Conservation (phyloP, 2,329 filamentous ascomycete species). For the Myotisia sp. region DNA sequence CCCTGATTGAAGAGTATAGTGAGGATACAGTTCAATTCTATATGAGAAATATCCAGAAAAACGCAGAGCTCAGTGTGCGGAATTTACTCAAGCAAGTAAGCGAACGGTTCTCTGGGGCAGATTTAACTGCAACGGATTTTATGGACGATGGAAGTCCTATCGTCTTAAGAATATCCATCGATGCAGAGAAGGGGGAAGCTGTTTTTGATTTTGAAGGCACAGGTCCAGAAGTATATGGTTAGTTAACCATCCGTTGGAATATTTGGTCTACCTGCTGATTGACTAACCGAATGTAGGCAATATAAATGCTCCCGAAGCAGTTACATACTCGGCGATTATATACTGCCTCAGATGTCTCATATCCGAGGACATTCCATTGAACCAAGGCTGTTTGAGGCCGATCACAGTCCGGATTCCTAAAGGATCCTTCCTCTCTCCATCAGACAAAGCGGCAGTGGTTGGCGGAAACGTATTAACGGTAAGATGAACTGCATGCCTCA, state of each 20-base stretch:
- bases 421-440: slow-evolving; percentile 56
- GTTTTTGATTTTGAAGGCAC: slow-evolving; percentile 66
- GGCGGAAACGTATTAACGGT: slow-evolving; percentile 64
- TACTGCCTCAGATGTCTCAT: slow-evolving; percentile 67
- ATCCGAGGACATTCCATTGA: slow-evolving; percentile 62
- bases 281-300: slow-evolving; percentile 35
- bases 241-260: too few species aligned
- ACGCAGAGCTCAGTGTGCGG: slow-evolving; percentile 59
- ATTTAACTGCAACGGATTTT: slow-evolving; percentile 56
- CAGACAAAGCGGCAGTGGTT: slow-evolving; percentile 58
- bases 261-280: too few species aligned
- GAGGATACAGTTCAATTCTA: slow-evolving; percentile 61
- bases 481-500: slow-evolving; percentile 6
- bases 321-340: slow-evolving; percentile 68
- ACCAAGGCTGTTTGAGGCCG: slow-evolving; percentile 65
- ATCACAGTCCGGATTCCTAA: slow-evolving; percentile 58
- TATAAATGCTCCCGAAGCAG: slow-evolving; percentile 61
- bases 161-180: slow-evolving; percentile 55
- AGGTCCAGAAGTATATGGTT: slow-evolving; percentile 57
- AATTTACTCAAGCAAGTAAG: slow-evolving; percentile 54
- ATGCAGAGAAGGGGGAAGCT: slow-evolving; percentile 55
- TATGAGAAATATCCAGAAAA: slow-evolving; percentile 64
- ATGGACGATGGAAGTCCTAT: slow-evolving; percentile 80
- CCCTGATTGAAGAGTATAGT: slow-evolving; percentile 59
- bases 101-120: slow-evolving; percentile 48